Base-by-base conservation (phyloP, 805 yeast genomes). In the Nakazawaea wickerhamii region DNA sequence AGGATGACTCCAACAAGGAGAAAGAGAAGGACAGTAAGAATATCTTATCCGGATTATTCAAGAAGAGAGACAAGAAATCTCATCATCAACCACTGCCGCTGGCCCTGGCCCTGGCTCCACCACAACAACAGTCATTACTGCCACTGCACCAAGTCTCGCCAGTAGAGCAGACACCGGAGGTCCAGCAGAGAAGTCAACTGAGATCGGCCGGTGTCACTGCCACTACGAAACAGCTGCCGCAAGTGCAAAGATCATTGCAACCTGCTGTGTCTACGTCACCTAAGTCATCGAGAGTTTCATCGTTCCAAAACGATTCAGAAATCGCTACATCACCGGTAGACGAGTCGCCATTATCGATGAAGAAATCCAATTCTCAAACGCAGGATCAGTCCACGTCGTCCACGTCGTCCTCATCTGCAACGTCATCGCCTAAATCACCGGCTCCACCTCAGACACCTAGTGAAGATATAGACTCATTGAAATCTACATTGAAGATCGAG, bases 11-110 rank as follows among this genome's bases (percentile, higher is more conserved):
- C 31, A 28, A 23, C n/a, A 40, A 36, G 20, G 45, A 44, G 35
- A 35, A 33, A 18, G 40, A 41, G 18, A 42, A 41, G 26, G 48
- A 42, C 8, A 19, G 25, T n/a, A 49, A 47, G 33, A 50, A 41
- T 11, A 21, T 48, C 7, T 45, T 59, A 7, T 49, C 59, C 6
- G 55, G 44, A 23, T 57, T 59, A 23, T 59, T 59, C 55, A 57
- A 40, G 20, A 47, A 38, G 45, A 38, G 36, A 23, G 57, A 38
- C 52, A 57, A 36, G 55, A 55, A 33, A 50, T 50, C 31, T n/a
- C 41, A 32, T 25, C 41, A 21, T 6, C 28, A n/a, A 30, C 36
- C 15, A 28, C 27, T 21, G 19, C 18, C 14, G 4, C 25, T 25
- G 17, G 18, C 13, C 11, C n/a, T 30, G 31, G 40, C 27, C 28